phyloP scores from a whole-genome alignment of 192 early-diverging fungal genomes.

The Obelidium mucronatum region DNA sequence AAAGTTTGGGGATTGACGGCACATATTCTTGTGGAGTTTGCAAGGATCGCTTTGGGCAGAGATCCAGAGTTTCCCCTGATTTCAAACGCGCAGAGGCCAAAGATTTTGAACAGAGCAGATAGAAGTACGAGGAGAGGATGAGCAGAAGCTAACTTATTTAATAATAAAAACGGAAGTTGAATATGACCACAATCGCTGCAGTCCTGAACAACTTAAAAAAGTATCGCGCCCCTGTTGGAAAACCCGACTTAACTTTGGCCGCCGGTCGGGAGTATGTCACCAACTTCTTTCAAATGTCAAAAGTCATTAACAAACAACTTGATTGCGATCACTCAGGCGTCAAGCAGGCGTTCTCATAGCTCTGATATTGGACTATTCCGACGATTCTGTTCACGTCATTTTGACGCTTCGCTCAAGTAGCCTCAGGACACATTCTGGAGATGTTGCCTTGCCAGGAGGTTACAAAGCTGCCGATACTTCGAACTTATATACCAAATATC shows the following conservation, averaged over 20 bases:
- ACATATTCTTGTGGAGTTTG: constrained; percentile 20
- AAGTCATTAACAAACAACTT: too few species aligned
- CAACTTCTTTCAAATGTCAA: too few species aligned
- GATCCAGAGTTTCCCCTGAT: constrained; percentile 17
- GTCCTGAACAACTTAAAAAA: not conserved
- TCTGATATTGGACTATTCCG: constrained; percentile 23
- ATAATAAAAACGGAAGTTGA: too few species aligned
- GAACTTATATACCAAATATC: not conserved
- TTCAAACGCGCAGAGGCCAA: not conserved
- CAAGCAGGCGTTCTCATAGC: constrained; percentile 46
- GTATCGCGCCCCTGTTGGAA: not conserved
- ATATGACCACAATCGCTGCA: too few species aligned
- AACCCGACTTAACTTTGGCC: too few species aligned
- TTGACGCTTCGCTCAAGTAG: constrained; percentile 38
- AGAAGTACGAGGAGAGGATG: too few species aligned
- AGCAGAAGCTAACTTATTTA: too few species aligned
- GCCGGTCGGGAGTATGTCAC: too few species aligned
- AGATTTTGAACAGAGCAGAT: not conserved
- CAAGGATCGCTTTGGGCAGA: not conserved
- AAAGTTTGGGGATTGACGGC: constrained; percentile 25
- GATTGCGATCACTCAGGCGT: too few species aligned
- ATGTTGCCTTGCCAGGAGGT: constrained; percentile 50
- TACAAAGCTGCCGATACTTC: not conserved
- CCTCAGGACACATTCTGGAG: constrained; percentile 46
- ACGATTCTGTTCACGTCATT: constrained; percentile 27